Evolutionary conservation across 257 asterid genomes (phyloP), one percentile per base, ranked within the genome.

Genomic region (Fraxinus excelsior): DNA sequence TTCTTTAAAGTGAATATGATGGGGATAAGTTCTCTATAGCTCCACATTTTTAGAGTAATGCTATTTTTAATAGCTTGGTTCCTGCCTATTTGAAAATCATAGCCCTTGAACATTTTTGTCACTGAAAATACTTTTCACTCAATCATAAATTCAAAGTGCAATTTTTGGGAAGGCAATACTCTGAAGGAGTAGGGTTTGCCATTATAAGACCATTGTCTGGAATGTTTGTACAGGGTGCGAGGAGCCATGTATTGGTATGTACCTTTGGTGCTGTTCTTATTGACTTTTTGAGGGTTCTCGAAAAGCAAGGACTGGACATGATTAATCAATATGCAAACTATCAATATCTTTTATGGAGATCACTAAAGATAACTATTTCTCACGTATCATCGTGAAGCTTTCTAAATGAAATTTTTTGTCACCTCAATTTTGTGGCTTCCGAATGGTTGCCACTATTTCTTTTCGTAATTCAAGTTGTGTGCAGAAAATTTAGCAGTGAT

Each of bases 1-100:
- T 53, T 56, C 65, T 62, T 67, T 34, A 58, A 58, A 70, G 80
- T 69, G 70, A 26, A 62, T 68, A 76, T 71, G 78, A 70, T 37
- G 7, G 44, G 9, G 32, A 40, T 8, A 38, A 70, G 60, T 62
- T 31, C 62, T 62, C 67, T 35, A 29, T 31, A 28, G 28, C 58
- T 68, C 35, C 53, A 44, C 14, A 3, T 0, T 44, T 40, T 13
- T 44, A 44, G 18, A 12, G 53, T 44, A 40, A 42, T 42, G 16
- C 16, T 42, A 42, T 42, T 42, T 42, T 42, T 42, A 42, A 42
- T 11, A 42, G 49, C n/a, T 46, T 46, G 19, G n/a, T 46, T 46
- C 56, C n/a, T 46, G 56, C n/a, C 56, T 46, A 46, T 3, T 46
- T 46, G 56, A 46, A 46, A 46, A 11, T 10, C 35, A 11, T 32